Evolutionary conservation across 1,139 yeast species (phyloP).

Genomic region (Yamadazyma oceani): DNA sequence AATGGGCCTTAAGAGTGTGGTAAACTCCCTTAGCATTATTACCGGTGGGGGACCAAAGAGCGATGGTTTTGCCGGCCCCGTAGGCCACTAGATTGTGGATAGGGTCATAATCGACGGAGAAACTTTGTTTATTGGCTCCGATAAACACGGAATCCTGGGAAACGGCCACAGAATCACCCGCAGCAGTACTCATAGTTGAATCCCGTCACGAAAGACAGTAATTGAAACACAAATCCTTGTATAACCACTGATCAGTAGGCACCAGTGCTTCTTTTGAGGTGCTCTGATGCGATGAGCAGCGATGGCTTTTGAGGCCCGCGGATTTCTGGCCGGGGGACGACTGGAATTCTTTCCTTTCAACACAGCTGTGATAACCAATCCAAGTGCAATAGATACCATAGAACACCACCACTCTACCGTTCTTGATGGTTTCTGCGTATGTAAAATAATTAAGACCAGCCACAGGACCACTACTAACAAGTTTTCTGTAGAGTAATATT

Average conservation of each 20-base stretch:
- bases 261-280: no score
- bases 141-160: slow-evolving; percentile 60
- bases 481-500: slow-evolving; percentile 43
- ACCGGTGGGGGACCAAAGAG: slow-evolving; percentile 67
- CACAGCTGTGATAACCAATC: no score
- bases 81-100: slow-evolving; percentile 54
- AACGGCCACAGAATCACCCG: slow-evolving; percentile 1
- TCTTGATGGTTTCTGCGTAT: slow-evolving; percentile 21
- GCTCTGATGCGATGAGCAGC: no score
- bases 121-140: slow-evolving; percentile 79
- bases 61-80: slow-evolving; percentile 75
- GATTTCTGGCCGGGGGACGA: no score
- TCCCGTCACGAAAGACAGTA: no score
- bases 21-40: slow-evolving; percentile 44
- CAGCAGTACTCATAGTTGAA: background rate
- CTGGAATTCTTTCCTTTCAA: no score
- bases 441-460: slow-evolving; percentile 11
- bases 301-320: no score
- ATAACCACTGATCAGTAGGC: no score
- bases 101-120: slow-evolving; percentile 58
- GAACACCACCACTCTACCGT: no score
- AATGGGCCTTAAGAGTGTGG: slow-evolving; percentile 58
- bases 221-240: no score
- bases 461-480: slow-evolving; percentile 11
- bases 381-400: no score